Evolutionary conservation across 2,329 filamentous ascomycete genomes (phyloP), one percentile per base, ranked within the genome.

Genomic region (Colletotrichum lupini): DNA sequence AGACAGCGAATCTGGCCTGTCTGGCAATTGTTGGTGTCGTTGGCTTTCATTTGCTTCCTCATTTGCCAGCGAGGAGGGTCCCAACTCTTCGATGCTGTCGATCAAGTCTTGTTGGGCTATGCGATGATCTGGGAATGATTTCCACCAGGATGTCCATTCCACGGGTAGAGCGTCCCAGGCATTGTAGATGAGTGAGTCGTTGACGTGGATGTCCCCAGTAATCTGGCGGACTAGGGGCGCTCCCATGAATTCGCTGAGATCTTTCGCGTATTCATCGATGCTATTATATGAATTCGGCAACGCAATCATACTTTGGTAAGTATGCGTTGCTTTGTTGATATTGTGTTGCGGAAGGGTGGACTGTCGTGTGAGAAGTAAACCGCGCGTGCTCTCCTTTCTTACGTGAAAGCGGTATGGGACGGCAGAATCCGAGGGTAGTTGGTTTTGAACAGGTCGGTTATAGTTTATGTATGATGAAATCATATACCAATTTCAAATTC

Each of bases 161-260:
- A 28, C 1, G 5, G 80, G 80, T 32, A 82, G 58, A 3, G 76
- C 72, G 14, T 73, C 74, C 80, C 80, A 82, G 12, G 79, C 79
- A 65, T 79, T 58, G 52, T 77, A 46, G 61, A 81, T 79, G 35
- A 82, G 63, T 2, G 80, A 78, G 68, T 82, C 80, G 53, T 82
- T 82, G 65, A 81, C 80, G 64, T 82, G 80, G 35, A 82, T 78
- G n/a, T 77, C 80, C 3, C 80, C 80, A 1, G 79, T 80, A 37
- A 82, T 78, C 35, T 82, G 80, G 7, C 76, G 78, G 12, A 81
- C 75, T 14, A 82, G 68, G 5, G 80, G 75, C 7, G 79, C 76
- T 5, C 71, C 53, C n/a, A 79, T 70, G 35, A 82, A 80, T 1
- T 65, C 49, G 6, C 66, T 67, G 0, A 82, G 73, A 7, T 77